These are phyloP conservation scores for Agrocybe pediades DNA, from an alignment of 768 basidiomycete species.

Conservation along the genomic window DNA sequence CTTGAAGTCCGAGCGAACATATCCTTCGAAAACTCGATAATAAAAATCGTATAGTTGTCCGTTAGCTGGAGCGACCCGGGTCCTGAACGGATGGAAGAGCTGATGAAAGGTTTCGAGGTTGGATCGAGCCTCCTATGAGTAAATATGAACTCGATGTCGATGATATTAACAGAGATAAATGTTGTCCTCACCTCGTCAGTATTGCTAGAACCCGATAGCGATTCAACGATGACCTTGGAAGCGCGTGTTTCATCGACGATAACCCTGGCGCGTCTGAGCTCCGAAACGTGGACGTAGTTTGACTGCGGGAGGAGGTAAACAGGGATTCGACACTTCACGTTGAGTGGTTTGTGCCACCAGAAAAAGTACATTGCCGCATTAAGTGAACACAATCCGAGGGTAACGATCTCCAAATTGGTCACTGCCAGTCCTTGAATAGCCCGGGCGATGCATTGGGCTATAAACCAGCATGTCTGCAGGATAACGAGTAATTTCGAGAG, in stretches of 20 bases:
- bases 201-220: neutral
- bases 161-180: too few species aligned
- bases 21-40: too few species aligned
- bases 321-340: constrained; percentile 18
- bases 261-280: neutral
- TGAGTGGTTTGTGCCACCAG: constrained; percentile 40
- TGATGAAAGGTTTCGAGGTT: too few species aligned
- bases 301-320: neutral
- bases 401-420: constrained; percentile 36
- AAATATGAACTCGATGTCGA: too few species aligned
- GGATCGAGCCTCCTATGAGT: too few species aligned
- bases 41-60: too few species aligned
- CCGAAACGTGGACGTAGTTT: neutral
- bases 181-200: too few species aligned
- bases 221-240: neutral
- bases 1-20: too few species aligned
- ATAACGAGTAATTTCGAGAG: constrained; percentile 32
- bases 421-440: constrained; percentile 21
- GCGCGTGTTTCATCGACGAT: neutral
- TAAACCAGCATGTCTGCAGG: constrained; percentile 35
- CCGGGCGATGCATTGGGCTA: constrained; percentile 27
- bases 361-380: constrained; percentile 28
- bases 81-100: too few species aligned
- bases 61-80: too few species aligned
- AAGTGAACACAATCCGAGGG: constrained; percentile 31